Evolutionary conservation across 1,139 yeast genomes (phyloP).

Genomic region (Saccharomycopsis hybrid): DNA sequence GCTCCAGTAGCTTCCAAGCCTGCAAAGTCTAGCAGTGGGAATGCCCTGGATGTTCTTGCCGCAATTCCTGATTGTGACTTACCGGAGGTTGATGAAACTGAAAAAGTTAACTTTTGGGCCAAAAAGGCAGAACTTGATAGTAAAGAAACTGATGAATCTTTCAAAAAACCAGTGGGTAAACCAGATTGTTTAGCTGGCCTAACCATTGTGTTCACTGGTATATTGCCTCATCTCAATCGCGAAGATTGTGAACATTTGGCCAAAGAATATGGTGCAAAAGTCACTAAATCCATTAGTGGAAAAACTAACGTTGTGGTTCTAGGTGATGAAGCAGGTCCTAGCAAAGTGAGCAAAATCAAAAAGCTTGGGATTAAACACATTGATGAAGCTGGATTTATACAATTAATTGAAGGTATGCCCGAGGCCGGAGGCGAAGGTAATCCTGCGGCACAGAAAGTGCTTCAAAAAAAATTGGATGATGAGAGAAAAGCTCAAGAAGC

Average conservation of each 20-base stretch:
- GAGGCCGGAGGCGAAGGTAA: slow-evolving; percentile 85
- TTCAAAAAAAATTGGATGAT: slow-evolving; percentile 65
- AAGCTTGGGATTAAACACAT: slow-evolving; percentile 71
- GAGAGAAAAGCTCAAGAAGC: slow-evolving; percentile 46
- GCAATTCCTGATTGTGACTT: slow-evolving; percentile 64
- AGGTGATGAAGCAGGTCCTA: slow-evolving; percentile 96
- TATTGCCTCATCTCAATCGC: slow-evolving; percentile 72
- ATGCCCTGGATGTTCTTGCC: slow-evolving; percentile 45
- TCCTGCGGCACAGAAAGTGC: slow-evolving; percentile 65
- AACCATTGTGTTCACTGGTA: slow-evolving; percentile 91
- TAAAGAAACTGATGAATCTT: slow-evolving; percentile 27
- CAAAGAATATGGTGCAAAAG: slow-evolving; percentile 87
- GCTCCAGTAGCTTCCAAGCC: too few relatives aligned
- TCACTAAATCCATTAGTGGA: slow-evolving; percentile 78
- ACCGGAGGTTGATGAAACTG: slow-evolving; percentile 47
- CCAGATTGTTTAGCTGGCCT: slow-evolving; percentile 81
- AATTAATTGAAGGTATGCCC: slow-evolving; percentile 74
- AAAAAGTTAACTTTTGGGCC: slow-evolving; percentile 50
- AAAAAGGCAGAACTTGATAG: slow-evolving; percentile 40
- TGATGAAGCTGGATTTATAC: slow-evolving; percentile 78
- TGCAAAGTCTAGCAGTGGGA: not conserved
- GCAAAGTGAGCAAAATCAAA: slow-evolving; percentile 79
- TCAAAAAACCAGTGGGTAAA: slow-evolving; percentile 64
- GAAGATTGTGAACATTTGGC: slow-evolving; percentile 71
- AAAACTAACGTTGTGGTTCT: slow-evolving; percentile 85